Base-by-base conservation (phyloP, 495 filamentous ascomycete species). In the Immersiella caudata region DNA sequence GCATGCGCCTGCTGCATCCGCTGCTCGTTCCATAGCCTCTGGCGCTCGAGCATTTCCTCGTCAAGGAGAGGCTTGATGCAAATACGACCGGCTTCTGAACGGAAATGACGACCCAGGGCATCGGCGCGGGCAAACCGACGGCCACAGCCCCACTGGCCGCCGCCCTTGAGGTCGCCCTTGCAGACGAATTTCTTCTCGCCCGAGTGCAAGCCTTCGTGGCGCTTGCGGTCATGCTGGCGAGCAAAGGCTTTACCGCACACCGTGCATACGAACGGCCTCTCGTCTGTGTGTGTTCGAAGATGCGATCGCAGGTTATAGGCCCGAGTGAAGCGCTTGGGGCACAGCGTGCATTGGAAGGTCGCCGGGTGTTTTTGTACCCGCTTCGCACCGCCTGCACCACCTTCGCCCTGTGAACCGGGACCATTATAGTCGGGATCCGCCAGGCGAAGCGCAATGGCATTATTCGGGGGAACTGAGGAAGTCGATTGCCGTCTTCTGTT, bases 141-240 rank as follows among this genome's bases (percentile, higher is more conserved):
- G 14, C 92, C 92, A 71, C 95, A 99, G 55, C 95, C 95, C 95
- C 95, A 99, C 64, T 88, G 86, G 7, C 87, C 88, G 33, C 88
- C 89, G n/a, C 86, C 83, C 65, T 93, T 91, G 12, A 99, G 87
- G 62, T 93, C 91, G 65, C 95, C 95, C 49, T 91, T 90, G 78
- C 95, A 99, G 65, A 98, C 91, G 74, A 97, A 99, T 71, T 97
- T 97, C 87, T 96, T 96, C 76, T 97, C 93, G 49, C 93, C 93
- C 1, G 90, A 92, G 75, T 97, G 93, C 4, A 97, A 81, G 16
- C 93, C 91, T 79, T 97, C 93, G 78, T 97, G 93, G 22, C 93
- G 86, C 79, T 96, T 96, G 36, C 93, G 88, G 76, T 96, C 93
- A 69, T 96, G 93, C 75, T 96, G 93, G n/a, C 93, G 88, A 21